Conservation (phyloP, 78 protist species). For the Ministeria vibrans region DNA sequence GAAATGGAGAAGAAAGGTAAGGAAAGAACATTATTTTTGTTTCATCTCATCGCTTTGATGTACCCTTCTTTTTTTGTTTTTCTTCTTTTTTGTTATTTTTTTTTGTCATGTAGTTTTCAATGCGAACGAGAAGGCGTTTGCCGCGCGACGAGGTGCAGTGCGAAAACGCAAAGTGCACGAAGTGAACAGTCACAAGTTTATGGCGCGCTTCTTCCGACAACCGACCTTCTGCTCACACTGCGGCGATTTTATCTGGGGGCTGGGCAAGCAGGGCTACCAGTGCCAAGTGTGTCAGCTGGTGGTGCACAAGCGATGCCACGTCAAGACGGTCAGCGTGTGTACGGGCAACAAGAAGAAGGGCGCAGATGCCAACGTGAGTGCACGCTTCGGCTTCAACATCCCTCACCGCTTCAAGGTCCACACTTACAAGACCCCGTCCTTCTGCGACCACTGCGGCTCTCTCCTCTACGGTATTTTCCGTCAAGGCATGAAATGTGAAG, state of each 20-base stretch:
- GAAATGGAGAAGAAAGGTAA: neutral
- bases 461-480: slow-evolving; percentile 27
- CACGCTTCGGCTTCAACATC: slow-evolving; percentile 6
- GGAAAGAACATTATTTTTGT: neutral
- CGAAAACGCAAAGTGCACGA: slow-evolving; percentile 18
- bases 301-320: slow-evolving; percentile 44
- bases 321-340: neutral
- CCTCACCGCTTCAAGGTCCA: slow-evolving; percentile 36
- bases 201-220: slow-evolving; percentile 26
- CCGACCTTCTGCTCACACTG: slow-evolving; percentile 38
- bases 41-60: neutral
- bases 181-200: slow-evolving; percentile 18
- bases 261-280: slow-evolving; percentile 14
- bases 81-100: neutral
- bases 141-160: slow-evolving; percentile 19
- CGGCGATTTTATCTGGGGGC: slow-evolving; percentile 26
- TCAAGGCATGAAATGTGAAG: slow-evolving; percentile 24
- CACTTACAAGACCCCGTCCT: slow-evolving; percentile 33
- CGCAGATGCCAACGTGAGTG: neutral
- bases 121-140: neutral
- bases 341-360: neutral
- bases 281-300: slow-evolving; percentile 13
- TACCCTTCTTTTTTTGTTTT: neutral
- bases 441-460: slow-evolving; percentile 51
- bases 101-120: neutral